Percentiles rank a stretch among this genome's conserved stretches.
These are phyloP conservation scores for Euphorbia tirucalli DNA, from an alignment of 345 rosid genomes.

Conservation along the genomic window DNA sequence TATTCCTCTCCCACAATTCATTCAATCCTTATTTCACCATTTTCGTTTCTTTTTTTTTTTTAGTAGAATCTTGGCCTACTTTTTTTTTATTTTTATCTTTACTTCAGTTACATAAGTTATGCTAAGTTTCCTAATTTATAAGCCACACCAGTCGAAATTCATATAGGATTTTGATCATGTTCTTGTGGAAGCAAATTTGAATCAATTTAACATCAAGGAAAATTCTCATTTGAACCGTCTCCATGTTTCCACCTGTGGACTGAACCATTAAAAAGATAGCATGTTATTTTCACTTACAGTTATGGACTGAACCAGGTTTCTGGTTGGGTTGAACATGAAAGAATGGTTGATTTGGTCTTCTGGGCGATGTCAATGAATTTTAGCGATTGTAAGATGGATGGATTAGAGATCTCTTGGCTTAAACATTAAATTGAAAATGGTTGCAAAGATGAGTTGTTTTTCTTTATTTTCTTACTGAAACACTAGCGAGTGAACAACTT, in stretches of 20 bases:
- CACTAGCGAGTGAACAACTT: not conserved
- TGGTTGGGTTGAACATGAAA: not conserved
- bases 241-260: not conserved
- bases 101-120: not conserved
- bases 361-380: no score
- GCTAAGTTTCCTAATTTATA: not conserved
- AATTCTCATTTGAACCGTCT: not conserved
- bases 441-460: not conserved
- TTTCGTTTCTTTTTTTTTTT: not conserved
- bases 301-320: no score
- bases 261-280: not conserved
- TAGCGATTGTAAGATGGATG: no score
- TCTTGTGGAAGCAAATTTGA: no score
- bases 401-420: no score
- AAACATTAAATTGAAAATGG: no score
- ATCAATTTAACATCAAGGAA: not conserved
- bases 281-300: not conserved
- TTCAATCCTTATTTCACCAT: not conserved
- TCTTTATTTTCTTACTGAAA: not conserved
- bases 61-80: not conserved
- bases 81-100: not conserved
- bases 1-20: conserved; percentile 25
- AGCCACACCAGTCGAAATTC: no score
- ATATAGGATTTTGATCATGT: not conserved
- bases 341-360: not conserved